Evolutionary conservation across 1,284 basidiomycete species (phyloP), one percentile per base, ranked within the genome.

Genomic region (Lignosus rhinocerotis): DNA sequence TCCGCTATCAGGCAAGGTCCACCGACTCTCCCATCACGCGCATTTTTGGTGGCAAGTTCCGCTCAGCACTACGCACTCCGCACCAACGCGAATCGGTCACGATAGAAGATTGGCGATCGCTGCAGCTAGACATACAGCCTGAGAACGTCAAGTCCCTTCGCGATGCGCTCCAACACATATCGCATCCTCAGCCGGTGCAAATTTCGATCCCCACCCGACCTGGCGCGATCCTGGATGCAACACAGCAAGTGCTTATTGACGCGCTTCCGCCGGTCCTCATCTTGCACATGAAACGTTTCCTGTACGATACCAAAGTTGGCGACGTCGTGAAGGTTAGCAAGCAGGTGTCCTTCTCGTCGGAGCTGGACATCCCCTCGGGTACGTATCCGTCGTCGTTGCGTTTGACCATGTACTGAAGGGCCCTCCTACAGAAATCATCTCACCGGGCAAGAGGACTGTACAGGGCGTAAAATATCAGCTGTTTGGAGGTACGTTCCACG

Each of bases 1-100:
- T 30, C 21, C 10, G 11, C 21, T 45, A 8, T 45, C 59, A 93
- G 90, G 87, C 88, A 50, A 93, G 92, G 71, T 84, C 85, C 1
- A 81, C 83, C 5, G 93, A 96, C 63, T 94, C 94, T 3, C 92
- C 94, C 1, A 92, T 99, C 58, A 93, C 93, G 1, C 81, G 88
- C 38, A 92, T 98, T 64, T 99, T 98, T 71, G 94, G 94, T 33
- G 95, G 96, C 39, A 95, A 93, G 67, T 89, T 96, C 73, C 86
- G 94, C n/a, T 93, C 92, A 32, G 88, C 93, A 2, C 77, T 98
- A 12, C 83, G 85, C 50, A 88, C 87, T 1, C 93, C 94, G 1
- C 87, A 87, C 12, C 86, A 93, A 64, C 88, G 88, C 70, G 95
- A 97, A 70, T 94, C 92, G 3, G 88, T 93, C 21, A 87, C 94